Evolutionary conservation across 768 basidiomycete genomes (phyloP).

Genomic region (Psilocybe subaeruginosa): DNA sequence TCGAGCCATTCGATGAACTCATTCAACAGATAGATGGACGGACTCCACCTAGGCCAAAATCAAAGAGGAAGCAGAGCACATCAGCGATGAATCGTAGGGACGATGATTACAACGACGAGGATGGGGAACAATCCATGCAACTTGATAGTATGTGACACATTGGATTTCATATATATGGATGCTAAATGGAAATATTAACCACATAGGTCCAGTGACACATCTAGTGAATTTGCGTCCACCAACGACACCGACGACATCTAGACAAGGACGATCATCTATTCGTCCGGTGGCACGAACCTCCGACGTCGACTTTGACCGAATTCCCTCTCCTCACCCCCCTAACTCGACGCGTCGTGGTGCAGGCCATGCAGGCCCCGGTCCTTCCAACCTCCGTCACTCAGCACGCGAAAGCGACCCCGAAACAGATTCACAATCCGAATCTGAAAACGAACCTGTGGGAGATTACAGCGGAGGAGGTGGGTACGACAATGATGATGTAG

Average conservation of each 20-base stretch:
- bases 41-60: slow-evolving; percentile 61
- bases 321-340: slow-evolving; percentile 59
- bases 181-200: not conserved
- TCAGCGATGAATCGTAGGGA: slow-evolving; percentile 33
- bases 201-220: slow-evolving; percentile 44
- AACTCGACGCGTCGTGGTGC: slow-evolving; percentile 31
- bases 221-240: slow-evolving; percentile 43
- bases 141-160: slow-evolving; percentile 59
- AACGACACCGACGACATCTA: slow-evolving; percentile 41
- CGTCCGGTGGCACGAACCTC: slow-evolving; percentile 55
- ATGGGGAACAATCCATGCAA: slow-evolving; percentile 82
- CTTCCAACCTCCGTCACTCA: slow-evolving; percentile 43
- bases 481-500: slow-evolving; percentile 26
- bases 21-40: slow-evolving; percentile 69
- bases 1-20: slow-evolving; percentile 80
- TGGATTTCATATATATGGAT: not conserved
- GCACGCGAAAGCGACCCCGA: slow-evolving; percentile 26
- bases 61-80: slow-evolving; percentile 49
- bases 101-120: slow-evolving; percentile 50
- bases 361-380: slow-evolving; percentile 38
- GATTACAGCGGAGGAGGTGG: slow-evolving; percentile 27
- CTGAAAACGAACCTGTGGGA: slow-evolving; percentile 31
- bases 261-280: slow-evolving; percentile 41
- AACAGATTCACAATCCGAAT: slow-evolving; percentile 27
- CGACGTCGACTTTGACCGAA: slow-evolving; percentile 61